phyloP scores from a whole-genome alignment of 208 protist genomes.

The Trypanosoma grayi region DNA sequence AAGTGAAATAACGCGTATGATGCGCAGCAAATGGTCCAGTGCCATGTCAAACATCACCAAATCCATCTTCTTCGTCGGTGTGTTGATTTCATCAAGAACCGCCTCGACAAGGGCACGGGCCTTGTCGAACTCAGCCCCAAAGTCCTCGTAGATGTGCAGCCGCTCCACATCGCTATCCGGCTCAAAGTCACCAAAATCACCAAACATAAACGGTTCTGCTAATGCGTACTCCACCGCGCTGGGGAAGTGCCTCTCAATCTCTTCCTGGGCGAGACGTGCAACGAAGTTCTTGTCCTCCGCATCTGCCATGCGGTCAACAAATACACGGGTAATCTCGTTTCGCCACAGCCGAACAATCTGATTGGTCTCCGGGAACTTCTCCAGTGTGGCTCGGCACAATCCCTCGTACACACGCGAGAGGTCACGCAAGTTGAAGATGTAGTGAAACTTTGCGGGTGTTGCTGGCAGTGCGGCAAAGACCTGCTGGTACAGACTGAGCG shows the following conservation, averaged over 20 bases:
- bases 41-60: constrained; percentile 99
- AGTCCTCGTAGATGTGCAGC: constrained; percentile 92
- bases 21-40: constrained; percentile 96
- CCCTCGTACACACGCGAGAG: constrained; percentile 98
- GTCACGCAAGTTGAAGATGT: constrained; percentile 99
- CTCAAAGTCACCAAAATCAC: constrained; percentile 94
- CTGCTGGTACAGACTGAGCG: constrained; percentile 92
- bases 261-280: constrained; percentile 58
- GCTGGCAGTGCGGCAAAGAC: constrained; percentile 93
- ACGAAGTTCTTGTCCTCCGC: constrained; percentile 92
- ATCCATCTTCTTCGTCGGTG: constrained; percentile 90
- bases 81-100: constrained; percentile 96
- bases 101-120: constrained; percentile 87
- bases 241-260: constrained; percentile 80
- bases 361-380: constrained; percentile 78
- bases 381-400: constrained; percentile 92
- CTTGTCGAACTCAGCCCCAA: constrained; percentile 78
- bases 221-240: constrained; percentile 52
- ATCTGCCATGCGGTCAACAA: constrained; percentile 97
- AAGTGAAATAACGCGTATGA: constrained; percentile 96
- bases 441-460: constrained; percentile 99
- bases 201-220: constrained; percentile 93
- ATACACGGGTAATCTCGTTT: constrained; percentile 97
- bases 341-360: constrained; percentile 96
- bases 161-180: constrained; percentile 74